Conservation (phyloP, 2,329 filamentous ascomycete species). For the Nectriaceae sp. region DNA sequence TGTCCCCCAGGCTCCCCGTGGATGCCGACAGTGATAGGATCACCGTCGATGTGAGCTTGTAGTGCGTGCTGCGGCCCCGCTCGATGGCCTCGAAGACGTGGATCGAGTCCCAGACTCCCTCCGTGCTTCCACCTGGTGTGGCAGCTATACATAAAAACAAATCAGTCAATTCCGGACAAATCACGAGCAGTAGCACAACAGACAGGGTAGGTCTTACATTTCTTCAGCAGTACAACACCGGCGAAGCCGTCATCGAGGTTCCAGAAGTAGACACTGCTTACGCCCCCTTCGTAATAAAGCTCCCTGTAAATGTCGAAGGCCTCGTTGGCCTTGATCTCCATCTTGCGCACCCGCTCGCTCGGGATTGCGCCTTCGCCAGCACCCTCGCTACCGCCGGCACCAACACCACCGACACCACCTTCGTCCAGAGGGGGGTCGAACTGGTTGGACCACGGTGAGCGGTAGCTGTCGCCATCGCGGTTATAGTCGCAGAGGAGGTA, state of each 20-base stretch:
- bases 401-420: slow-evolving; percentile 55
- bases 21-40: slow-evolving; percentile 80
- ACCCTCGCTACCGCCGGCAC: slow-evolving; percentile 56
- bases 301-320: slow-evolving; percentile 97
- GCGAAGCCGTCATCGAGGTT: slow-evolving; percentile 97
- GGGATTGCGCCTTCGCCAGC: slow-evolving; percentile 81
- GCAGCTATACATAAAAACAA: slow-evolving; percentile 51
- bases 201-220: slow-evolving; percentile 64
- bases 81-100: slow-evolving; percentile 98
- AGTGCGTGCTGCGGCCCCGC: slow-evolving; percentile 87
- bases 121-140: slow-evolving; percentile 63
- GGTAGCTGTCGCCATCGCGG: slow-evolving; percentile 96
- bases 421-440: slow-evolving; percentile 88
- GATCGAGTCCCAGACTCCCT: slow-evolving; percentile 95
- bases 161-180: slow-evolving; percentile 10
- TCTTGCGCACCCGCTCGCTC: slow-evolving; percentile 85
- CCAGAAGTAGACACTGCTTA: slow-evolving; percentile 97
- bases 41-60: slow-evolving; percentile 96
- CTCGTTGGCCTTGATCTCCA: slow-evolving; percentile 93
- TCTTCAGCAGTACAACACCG: slow-evolving; percentile 93
- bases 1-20: slow-evolving; percentile 66
- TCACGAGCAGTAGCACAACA: background rate
- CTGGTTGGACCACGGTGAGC: slow-evolving; percentile 98
- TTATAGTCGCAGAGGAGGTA: slow-evolving; percentile 99
- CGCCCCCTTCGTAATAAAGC: slow-evolving; percentile 94